Evolutionary conservation across 345 rosid genomes (phyloP), one percentile per base, ranked within the genome.

Genomic region (Lenwebbia sp.): DNA sequence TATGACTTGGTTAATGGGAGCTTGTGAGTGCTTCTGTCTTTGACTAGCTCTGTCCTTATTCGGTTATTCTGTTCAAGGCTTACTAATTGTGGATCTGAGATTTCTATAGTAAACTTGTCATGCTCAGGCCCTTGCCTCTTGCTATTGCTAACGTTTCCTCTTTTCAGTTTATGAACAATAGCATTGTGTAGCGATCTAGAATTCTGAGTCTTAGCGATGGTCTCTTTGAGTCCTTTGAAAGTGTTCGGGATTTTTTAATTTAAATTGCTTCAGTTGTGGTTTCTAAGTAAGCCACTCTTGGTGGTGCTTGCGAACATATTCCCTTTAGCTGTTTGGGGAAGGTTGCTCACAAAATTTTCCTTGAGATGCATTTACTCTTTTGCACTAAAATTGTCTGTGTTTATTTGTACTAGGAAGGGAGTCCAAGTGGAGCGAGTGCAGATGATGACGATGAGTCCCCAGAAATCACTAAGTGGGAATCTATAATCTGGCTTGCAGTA

Each of bases 391-490:
- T 65, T 19, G 47, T 70, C 47, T 70, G 54, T 30, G 54, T 86
- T 12, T 40, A 19, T 76, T 84, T 84, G 62, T 15, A 30, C 76
- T 84, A 96, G 98, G 99, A 95, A 86, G 92, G 65, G 58, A 88
- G 87, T 90, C 91, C 89, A 83, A 85, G 53, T 26, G 92, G 85
- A 76, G 97, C 91, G 85, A 85, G 85, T 49, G 53, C 86, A 15
- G 88, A 85, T 83, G 91, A 26, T 14, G 89, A 92, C 33, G 97
- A 92, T 37, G 99, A 96, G 87, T 89, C 85, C 26, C 96, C 98
- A 2, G 99, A 97, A 91, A 92, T 97, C 83, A 88, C 96, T 47
- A 95, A 94, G 88, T 91, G 93, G 94, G 99, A 97, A 92, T 91
- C 98, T 40, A 70, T 97, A 53, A 89, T 93, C 82, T 97, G 99